Percentiles rank a stretch among this genome's conserved stretches.
These are phyloP conservation scores for Scutellaria minor DNA, from an alignment of 257 asterid species.

Conservation along the genomic window DNA sequence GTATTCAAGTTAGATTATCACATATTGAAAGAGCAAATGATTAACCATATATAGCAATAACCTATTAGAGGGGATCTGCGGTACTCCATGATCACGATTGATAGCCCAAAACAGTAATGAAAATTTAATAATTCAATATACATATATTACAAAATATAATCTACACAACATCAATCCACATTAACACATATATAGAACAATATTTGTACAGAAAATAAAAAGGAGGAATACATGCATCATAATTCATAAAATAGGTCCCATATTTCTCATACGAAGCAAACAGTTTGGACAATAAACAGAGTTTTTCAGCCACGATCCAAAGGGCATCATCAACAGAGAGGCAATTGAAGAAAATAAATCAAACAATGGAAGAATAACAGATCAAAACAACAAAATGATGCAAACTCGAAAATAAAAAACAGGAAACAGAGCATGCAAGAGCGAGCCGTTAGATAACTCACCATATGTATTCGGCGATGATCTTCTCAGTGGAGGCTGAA, in stretches of 20 bases:
- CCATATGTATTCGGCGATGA: conserved; percentile 67
- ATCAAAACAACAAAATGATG: neutral
- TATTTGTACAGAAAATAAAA: neutral
- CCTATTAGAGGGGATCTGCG: neutral
- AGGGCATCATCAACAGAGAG: neutral
- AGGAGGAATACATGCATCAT: conserved; percentile 12
- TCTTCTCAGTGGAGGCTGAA: conserved; percentile 52
- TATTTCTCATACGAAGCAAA: neutral
- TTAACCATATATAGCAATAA: too few species aligned
- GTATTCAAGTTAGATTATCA: neutral
- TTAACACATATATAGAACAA: neutral
- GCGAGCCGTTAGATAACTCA: conserved; percentile 32
- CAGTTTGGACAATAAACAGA: neutral
- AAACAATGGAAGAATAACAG: neutral
- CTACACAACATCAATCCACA: neutral
- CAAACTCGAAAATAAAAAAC: neutral
- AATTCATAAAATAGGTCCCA: neutral
- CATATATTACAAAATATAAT: neutral
- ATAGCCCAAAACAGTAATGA: neutral
- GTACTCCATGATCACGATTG: neutral
- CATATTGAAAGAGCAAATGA: too few species aligned
- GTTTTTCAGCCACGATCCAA: neutral
- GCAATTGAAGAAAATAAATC: neutral
- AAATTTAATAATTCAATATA: neutral
- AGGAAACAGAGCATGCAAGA: conserved; percentile 21